phyloP scores from a whole-genome alignment of 176 grass and related monocot genomes.

The Triticum aestivum region IWGSC_CS_RefSeq_v2.1 NC_057803.1:404563378-404563877 shows the following conservation, averaged over 20 bases:
- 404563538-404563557: too few relatives aligned
- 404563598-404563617: conserved; percentile 1
- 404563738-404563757: conserved; percentile 12
- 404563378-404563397: too few relatives aligned
- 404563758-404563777: background rate
- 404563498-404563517: too few relatives aligned
- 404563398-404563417: too few relatives aligned
- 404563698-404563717: background rate
- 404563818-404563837: background rate
- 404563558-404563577: too few relatives aligned
- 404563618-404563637: conserved; percentile 21
- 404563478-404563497: too few relatives aligned
- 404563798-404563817: conserved; percentile 15
- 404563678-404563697: background rate
- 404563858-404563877: conserved; percentile 12
- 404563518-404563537: too few relatives aligned
- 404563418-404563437: too few relatives aligned
- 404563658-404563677: conserved; percentile 1
- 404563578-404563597: background rate
- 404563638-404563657: background rate
- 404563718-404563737: background rate
- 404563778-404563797: conserved; percentile 10
- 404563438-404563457: too few relatives aligned
- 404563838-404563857: background rate
- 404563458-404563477: too few relatives aligned